Evolutionary conservation across 202 grass and related monocot species (phyloP).

Genomic region (Panicum hallii): DNA sequence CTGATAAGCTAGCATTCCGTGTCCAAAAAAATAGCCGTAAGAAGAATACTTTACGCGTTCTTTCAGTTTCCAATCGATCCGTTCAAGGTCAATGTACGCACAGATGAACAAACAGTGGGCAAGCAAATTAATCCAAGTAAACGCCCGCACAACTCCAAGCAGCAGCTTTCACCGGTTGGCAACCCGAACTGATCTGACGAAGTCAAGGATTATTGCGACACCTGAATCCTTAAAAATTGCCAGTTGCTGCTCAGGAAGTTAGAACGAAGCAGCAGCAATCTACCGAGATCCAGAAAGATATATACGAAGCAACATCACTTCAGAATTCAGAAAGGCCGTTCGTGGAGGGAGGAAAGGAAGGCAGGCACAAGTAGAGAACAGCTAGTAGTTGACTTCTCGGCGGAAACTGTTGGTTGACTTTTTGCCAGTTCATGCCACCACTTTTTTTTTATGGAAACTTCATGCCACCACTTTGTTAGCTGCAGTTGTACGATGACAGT

Average conservation of each 20-base stretch:
- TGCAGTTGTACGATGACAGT: neutral
- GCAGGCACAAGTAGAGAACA: neutral
- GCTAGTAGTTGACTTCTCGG: neutral
- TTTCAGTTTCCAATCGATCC: neutral
- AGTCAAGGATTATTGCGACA: conserved; percentile 14
- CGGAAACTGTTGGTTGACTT: conserved; percentile 19
- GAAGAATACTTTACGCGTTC: neutral
- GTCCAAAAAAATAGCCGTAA: neutral
- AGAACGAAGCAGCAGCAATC: neutral
- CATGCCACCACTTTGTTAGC: neutral
- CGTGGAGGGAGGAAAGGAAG: neutral
- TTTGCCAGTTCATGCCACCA: conserved; percentile 21
- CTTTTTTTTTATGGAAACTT: neutral
- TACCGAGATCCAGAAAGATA: neutral
- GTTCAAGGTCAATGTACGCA: neutral
- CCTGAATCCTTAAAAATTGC: conserved; percentile 25
- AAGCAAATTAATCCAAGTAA: conserved; percentile 8
- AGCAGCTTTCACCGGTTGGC: conserved; percentile 14
- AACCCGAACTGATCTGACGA: conserved; percentile 2
- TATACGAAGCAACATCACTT: neutral
- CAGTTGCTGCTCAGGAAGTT: neutral
- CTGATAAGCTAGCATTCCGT: neutral
- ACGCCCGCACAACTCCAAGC: neutral
- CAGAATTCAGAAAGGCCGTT: neutral
- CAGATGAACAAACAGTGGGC: neutral